Conservation (phyloP, 257 asterid genomes). For the Solanum infundibuliforme region DNA sequence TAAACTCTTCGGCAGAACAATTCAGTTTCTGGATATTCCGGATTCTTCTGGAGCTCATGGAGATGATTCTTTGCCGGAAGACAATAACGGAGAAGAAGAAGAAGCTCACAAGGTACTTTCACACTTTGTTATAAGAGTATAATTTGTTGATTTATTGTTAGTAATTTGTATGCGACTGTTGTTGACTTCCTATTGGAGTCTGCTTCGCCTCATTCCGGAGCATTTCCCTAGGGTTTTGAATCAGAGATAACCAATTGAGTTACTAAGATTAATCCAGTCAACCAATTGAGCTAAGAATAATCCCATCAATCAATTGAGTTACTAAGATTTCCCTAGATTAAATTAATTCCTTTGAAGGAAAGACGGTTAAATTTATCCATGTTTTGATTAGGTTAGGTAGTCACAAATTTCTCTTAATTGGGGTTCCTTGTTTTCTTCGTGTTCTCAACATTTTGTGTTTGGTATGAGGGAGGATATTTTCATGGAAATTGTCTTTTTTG, state of each 20-base stretch:
- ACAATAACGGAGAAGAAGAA: background rate
- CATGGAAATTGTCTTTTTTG: background rate
- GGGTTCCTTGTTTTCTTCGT: background rate
- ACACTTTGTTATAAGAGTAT: background rate
- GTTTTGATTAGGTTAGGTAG: background rate
- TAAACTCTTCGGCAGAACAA: slow-evolving; percentile 84
- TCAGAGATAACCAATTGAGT: background rate
- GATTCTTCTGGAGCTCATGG: slow-evolving; percentile 19
- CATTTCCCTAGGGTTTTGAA: background rate
- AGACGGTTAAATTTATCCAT: background rate
- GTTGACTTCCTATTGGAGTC: background rate
- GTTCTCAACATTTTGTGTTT: background rate
- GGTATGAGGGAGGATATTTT: background rate
- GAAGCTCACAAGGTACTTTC: slow-evolving; percentile 38
- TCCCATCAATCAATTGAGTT: background rate
- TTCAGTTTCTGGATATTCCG: slow-evolving; percentile 49
- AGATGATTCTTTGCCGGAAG: slow-evolving; percentile 7
- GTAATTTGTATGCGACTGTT: background rate
- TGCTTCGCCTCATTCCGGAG: background rate
- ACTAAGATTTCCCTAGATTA: background rate
- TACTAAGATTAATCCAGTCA: background rate
- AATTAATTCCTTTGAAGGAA: background rate
- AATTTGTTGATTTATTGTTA: background rate
- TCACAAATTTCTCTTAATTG: background rate
- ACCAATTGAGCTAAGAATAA: no score